phyloP scores from a whole-genome alignment of 1,139 yeast genomes.

The Magnusiomyces paraingens region DNA sequence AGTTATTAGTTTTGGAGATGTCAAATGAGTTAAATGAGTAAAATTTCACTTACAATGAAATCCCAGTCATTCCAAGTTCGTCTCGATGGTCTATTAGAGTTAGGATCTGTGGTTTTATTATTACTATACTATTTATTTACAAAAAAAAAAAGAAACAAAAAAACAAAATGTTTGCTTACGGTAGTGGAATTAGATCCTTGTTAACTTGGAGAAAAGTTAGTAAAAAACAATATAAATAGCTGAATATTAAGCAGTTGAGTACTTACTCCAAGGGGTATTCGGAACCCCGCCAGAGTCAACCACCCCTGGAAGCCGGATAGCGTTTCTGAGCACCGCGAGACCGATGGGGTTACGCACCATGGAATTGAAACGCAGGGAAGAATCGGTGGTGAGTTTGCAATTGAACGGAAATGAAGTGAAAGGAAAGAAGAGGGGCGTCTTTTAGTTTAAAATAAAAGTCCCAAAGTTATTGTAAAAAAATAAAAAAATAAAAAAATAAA shows the following conservation, averaged over 20 bases:
- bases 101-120: too few species aligned
- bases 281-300: not conserved
- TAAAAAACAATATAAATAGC: too few species aligned
- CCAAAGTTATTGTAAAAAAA: too few species aligned
- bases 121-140: too few species aligned
- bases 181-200: conserved; percentile 8
- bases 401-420: too few species aligned
- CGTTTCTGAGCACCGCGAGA: not conserved
- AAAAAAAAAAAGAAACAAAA: not conserved
- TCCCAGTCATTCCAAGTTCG: conserved; percentile 12
- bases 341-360: not conserved
- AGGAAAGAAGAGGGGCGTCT: too few species aligned
- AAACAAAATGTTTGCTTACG: not conserved
- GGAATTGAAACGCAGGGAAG: too few species aligned
- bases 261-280: too few species aligned
- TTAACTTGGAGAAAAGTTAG: not conserved
- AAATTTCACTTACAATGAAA: conserved; percentile 4
- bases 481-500: too few species aligned
- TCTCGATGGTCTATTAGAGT: conserved; percentile 1
- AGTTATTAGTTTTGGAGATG: not conserved
- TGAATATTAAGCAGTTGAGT: not conserved
- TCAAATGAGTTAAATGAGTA: not conserved
- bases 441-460: too few species aligned
- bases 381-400: too few species aligned
- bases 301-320: not conserved